These are phyloP conservation scores for Samsoniella hepiali DNA, from an alignment of 2,329 filamentous ascomycete genomes.

Conservation along the genomic window DNA sequence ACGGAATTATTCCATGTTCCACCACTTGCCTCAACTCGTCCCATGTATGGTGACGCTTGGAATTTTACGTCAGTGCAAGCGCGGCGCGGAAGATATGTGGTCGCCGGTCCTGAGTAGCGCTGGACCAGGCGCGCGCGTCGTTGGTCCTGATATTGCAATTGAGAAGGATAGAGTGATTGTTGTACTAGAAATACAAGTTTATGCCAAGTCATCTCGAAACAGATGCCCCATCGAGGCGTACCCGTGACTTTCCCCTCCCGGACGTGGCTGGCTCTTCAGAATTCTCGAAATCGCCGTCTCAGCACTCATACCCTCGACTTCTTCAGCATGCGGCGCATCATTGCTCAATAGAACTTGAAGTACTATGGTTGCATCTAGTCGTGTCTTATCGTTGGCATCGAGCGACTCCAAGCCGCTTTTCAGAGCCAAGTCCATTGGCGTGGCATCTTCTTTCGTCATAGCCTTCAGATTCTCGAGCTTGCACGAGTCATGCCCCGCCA, in stretches of 20 bases:
- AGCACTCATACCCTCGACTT: conserved; percentile 2
- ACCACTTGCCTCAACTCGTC: too few species aligned
- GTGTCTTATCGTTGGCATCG: neutral
- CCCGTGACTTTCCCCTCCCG: neutral
- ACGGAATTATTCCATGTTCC: too few species aligned
- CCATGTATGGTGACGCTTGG: neutral
- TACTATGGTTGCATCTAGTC: neutral
- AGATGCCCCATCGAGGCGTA: neutral
- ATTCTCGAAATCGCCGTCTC: conserved; percentile 8
- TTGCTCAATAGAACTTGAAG: conserved; percentile 9
- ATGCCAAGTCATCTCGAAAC: neutral
- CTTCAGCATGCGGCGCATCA: neutral
- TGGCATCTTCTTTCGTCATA: conserved; percentile 23
- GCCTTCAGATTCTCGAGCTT: conserved; percentile 28
- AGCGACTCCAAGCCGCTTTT: conserved; percentile 4
- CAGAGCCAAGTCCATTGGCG: conserved; percentile 34
- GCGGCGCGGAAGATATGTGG: neutral
- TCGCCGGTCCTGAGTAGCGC: too few species aligned
- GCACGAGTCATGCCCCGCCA: conserved; percentile 30
- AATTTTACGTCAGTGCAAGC: neutral
- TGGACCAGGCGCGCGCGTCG: too few species aligned
- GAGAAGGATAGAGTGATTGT: neutral
- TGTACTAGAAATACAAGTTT: neutral
- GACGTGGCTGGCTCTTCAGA: neutral
- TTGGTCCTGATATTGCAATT: too few species aligned